Evolutionary conservation across 352 stramenopile genomes (phyloP), one percentile per base, ranked within the genome.

Genomic region (Pythium angustatum): DNA sequence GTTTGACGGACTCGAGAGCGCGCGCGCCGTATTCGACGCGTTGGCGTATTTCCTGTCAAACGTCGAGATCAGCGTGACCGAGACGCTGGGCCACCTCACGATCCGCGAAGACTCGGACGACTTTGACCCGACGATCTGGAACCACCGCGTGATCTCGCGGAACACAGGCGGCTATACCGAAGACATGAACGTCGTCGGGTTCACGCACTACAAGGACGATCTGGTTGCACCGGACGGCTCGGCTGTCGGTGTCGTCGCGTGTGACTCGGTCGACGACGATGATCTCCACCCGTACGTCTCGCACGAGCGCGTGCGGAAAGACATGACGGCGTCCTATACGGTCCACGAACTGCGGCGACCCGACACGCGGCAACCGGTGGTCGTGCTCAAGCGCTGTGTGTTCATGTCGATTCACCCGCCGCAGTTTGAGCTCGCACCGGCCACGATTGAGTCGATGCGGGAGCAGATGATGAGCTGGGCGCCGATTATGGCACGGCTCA

Each of bases 51-150:
- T 72, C 59, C 65, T 73, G 28, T 27, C 77, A 11, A 85, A 79
- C 31, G 72, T 87, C 50, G 77, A 88, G 57, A 84, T 87, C 51
- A 80, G 47, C 14, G 75, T 87, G 33, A 79, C 78, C 10, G 78
- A 83, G 55, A 69, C 68, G 21, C 65, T 82, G 30, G 75, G 75
- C 38, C 45, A 73, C 53, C 67, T 81, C 33, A 81, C 70, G 1
- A 58, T 82, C 19, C 70, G 77, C 10, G 77, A 86, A n/a, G 71
- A 83, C 34, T 55, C 67, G 15, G 65, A 73, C 47, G 28, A 48
- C 5, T 21, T 67, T 26, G 64, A 71, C 34, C 48, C 51, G 40
- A 68, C 52, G 28, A 57, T 72, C 43, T 67, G 55, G 58, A 69
- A 78, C 59, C 57, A 78, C 28, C 73, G 73, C 5, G 57, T 83